Base-by-base conservation (phyloP, 176 grass and related monocot species). In the Guadua angustifolia region DNA sequence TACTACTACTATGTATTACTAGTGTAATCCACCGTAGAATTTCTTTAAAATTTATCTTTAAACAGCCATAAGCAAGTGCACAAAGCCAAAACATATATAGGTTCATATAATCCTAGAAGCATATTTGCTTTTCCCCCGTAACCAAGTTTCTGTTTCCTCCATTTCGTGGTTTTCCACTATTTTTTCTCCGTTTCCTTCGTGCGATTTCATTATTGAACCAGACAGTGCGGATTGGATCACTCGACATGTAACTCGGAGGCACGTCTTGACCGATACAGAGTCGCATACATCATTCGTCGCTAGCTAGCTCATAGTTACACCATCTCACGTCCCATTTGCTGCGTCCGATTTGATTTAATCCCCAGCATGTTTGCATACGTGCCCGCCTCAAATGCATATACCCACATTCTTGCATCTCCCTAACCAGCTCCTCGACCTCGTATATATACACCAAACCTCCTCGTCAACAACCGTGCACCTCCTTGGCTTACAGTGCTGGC, bases 381-480 rank as follows among this genome's bases (percentile, higher is more conserved):
- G 85, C 70, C 51, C 38, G 11, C 85, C 85, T 81, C 85, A 64
- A 81, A 50, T 36, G 44, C 57, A 69, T 35, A 12, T 21, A 29
- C 21, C 11, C 16, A 65, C 13, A 33, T 42, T 36, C 19, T 5
- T 26, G 59, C 47, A 17, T 84, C 55, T 16, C 33, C 35, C 19
- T 77, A 25, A 36, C 35, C 21, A 16, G 21, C 55, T 42, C 13
- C 13, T 44, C 75, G 50, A 9, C 38, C 64, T 49, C 5, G 43
- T 87, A 81, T 82, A 87, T 74, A 69, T 15, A 22, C 14, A 38
- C 13, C 7, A 21, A 53, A 35, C 24, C 21, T 33, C 17, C 59
- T 74, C 77, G 12, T 80, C 9, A 25, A 11, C 43, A 51, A 40
- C 6, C 40, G 84, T 43, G 52, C 63, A 57, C 10, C 81, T 83